phyloP scores from a whole-genome alignment of 2,329 filamentous ascomycete genomes.

The Microthyrium microscopicum region DNA sequence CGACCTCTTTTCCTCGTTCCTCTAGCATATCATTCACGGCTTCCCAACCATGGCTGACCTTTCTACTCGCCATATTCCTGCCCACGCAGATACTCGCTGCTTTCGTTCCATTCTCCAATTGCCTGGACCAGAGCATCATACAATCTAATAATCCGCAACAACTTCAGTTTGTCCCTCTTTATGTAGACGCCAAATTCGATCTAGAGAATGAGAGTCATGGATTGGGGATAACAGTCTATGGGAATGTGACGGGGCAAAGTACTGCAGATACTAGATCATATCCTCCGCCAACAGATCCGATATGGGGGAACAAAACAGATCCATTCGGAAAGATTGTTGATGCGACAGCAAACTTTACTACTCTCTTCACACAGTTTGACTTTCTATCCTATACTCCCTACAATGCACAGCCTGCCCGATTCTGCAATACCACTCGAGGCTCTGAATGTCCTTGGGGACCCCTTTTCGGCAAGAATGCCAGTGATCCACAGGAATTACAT shows the following conservation, averaged over 20 bases:
- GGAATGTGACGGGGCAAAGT: slow-evolving; percentile 70
- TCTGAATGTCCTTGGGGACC: slow-evolving; percentile 60
- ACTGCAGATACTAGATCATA: slow-evolving; percentile 31
- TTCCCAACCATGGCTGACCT: no score
- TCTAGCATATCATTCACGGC: no score
- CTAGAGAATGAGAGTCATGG: slow-evolving; percentile 41
- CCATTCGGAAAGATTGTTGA: slow-evolving; percentile 61
- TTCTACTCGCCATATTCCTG: no score
- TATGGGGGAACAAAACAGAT: slow-evolving; percentile 39
- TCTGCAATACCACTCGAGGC: slow-evolving; percentile 43
- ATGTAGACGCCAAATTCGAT: slow-evolving; percentile 60
- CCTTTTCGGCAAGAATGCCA: slow-evolving; percentile 44
- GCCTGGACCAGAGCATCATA: slow-evolving; percentile 45
- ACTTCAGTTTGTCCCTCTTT: slow-evolving; percentile 66
- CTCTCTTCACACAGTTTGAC: slow-evolving; percentile 53
- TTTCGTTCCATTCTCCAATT: slow-evolving; percentile 69
- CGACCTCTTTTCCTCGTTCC: no score
- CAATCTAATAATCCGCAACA: slow-evolving; percentile 42
- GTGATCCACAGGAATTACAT: slow-evolving; percentile 40
- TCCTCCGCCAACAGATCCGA: slow-evolving; percentile 40
- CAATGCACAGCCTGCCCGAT: slow-evolving; percentile 34
- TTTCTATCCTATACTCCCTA: slow-evolving; percentile 65
- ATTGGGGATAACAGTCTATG: slow-evolving; percentile 67
- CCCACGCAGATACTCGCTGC: no score
- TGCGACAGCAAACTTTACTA: slow-evolving; percentile 47